Evolutionary conservation across 169 alveolate genomes (phyloP).

Genomic region (Plasmodium gaboni): DNA sequence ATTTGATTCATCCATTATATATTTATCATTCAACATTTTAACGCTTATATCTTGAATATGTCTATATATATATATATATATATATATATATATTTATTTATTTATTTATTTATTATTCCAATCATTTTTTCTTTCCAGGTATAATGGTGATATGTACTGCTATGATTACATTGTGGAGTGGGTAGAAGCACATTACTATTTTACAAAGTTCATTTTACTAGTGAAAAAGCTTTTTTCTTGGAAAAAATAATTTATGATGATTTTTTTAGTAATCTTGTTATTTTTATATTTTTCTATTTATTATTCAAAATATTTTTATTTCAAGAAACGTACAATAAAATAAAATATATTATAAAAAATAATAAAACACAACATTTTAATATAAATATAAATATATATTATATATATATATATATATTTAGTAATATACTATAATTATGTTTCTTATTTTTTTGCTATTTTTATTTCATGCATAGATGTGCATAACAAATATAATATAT

Average conservation of each 20-base stretch:
- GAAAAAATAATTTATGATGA: constrained; percentile 7
- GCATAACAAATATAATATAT: constrained; percentile 23
- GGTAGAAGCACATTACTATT: constrained; percentile 68
- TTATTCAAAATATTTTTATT: background rate
- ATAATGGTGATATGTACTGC: constrained; percentile 74
- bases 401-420: constrained; percentile 13
- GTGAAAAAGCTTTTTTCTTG: constrained; percentile 20
- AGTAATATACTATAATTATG: background rate
- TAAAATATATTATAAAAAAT: background rate
- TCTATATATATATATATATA: background rate
- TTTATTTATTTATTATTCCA: background rate
- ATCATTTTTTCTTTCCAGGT: constrained; percentile 7
- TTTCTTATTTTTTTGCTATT: background rate
- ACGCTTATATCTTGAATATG: background rate
- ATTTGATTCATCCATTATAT: background rate
- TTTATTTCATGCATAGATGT: constrained; percentile 54
- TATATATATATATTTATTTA: background rate
- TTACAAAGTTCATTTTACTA: constrained; percentile 24
- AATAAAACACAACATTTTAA: constrained; percentile 1
- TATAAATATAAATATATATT: constrained; percentile 1
- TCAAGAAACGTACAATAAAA: background rate
- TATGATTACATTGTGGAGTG: constrained; percentile 73
- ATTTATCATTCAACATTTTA: background rate
- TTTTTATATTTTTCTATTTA: background rate
- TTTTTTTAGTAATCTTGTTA: background rate